Percentiles rank a stretch among this genome's conserved stretches.
These are phyloP conservation scores for Colletotrichum orbiculare DNA, from an alignment of 2,329 filamentous ascomycete species.

Conservation along the genomic window DNA sequence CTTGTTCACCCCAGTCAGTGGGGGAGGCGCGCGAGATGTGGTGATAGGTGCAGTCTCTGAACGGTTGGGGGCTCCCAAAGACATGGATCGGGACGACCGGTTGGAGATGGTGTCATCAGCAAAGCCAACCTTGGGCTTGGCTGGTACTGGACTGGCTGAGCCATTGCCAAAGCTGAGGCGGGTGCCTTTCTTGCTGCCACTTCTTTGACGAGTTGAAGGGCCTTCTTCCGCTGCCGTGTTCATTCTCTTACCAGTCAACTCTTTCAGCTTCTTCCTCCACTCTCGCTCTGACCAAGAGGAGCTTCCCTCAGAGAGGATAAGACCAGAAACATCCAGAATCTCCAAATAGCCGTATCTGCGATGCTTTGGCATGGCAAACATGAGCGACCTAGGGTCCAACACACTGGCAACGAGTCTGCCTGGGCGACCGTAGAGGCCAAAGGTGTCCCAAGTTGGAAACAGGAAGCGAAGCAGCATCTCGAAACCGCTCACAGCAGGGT, in stretches of 20 bases:
- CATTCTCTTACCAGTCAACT: conserved; percentile 85
- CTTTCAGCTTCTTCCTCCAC: conserved; percentile 91
- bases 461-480: conserved; percentile 95
- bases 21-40: conserved; percentile 49
- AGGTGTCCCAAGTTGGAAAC: conserved; percentile 94
- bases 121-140: conserved; percentile 64
- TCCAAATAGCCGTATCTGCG: conserved; percentile 92
- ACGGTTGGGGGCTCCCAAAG: conserved; percentile 53
- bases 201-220: conserved; percentile 53
- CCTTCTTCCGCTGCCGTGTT: conserved; percentile 62
- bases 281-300: conserved; percentile 84
- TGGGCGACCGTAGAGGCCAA: conserved; percentile 90
- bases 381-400: conserved; percentile 86
- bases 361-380: conserved; percentile 97
- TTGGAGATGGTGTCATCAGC: conserved; percentile 63
- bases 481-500: conserved; percentile 91
- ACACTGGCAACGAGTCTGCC: conserved; percentile 87
- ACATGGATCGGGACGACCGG: conserved; percentile 64
- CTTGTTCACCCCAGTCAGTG: conserved; percentile 45
- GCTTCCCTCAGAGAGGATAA: conserved; percentile 84
- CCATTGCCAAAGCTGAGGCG: conserved; percentile 63
- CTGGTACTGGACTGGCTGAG: conserved; percentile 42
- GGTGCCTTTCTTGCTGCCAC: conserved; percentile 68
- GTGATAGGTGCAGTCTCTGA: conserved; percentile 63
- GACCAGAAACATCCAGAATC: conserved; percentile 81